phyloP scores from a whole-genome alignment of 1,139 yeast genomes.

The Saccharomyces uvarum region DNA sequence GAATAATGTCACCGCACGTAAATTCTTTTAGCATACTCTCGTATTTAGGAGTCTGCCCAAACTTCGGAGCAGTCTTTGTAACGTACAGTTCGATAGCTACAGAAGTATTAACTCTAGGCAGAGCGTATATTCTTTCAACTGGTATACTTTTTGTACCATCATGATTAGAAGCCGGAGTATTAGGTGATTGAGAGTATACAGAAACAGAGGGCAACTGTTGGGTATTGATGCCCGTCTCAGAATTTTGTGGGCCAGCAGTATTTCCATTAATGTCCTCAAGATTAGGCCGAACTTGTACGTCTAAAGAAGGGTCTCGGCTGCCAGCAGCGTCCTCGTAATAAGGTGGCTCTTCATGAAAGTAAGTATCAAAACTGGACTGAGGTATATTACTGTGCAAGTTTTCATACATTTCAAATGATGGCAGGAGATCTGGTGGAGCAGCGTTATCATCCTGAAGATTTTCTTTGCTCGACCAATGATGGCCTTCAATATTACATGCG shows the following conservation, averaged over 20 bases:
- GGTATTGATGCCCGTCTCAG: not conserved
- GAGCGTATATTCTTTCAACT: not conserved
- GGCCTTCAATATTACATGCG: not conserved
- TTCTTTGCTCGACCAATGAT: not conserved
- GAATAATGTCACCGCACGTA: constrained; percentile 8
- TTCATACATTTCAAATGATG: constrained; percentile 8
- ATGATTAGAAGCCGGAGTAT: not conserved
- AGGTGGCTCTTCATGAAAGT: constrained; percentile 5
- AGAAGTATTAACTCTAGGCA: not conserved
- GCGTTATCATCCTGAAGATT: not conserved
- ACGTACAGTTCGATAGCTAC: not conserved
- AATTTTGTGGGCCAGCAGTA: not conserved
- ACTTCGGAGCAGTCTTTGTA: constrained; percentile 11
- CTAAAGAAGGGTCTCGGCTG: not conserved
- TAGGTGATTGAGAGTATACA: not conserved
- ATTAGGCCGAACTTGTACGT: not conserved
- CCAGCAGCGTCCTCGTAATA: constrained; percentile 3
- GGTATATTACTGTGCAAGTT: constrained; percentile 7
- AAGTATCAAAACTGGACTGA: not conserved
- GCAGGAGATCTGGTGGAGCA: constrained; percentile 4
- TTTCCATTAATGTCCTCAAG: not conserved
- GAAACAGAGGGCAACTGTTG: not conserved
- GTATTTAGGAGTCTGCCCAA: constrained; percentile 2
- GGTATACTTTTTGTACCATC: not conserved
- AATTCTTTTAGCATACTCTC: constrained; percentile 8